phyloP scores from a whole-genome alignment of 139 green algal genomes.

The Coelastrella sp. region DNA sequence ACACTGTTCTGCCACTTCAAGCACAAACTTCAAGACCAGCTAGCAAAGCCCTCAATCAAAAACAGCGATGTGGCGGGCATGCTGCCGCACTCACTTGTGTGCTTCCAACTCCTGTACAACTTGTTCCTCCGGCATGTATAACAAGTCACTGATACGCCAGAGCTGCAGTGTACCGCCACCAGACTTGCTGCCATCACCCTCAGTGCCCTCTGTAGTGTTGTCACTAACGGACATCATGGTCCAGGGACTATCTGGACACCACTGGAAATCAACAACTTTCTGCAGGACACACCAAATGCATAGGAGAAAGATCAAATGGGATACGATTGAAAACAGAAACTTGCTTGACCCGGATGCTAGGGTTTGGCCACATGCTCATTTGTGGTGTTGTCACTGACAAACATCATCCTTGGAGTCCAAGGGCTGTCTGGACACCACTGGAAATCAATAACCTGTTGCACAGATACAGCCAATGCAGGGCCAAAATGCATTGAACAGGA shows the following conservation, averaged over 20 bases:
- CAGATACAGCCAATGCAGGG: neutral
- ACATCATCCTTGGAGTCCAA: no score
- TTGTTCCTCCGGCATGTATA: conserved; percentile 81
- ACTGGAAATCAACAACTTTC: conserved; percentile 95
- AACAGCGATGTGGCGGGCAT: neutral
- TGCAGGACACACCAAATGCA: conserved; percentile 28
- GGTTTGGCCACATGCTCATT: no score
- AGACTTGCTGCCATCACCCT: conserved; percentile 10
- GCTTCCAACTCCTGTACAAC: conserved; percentile 80
- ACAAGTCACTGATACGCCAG: conserved; percentile 89
- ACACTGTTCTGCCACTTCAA: no score
- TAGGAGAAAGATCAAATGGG: no score
- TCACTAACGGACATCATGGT: conserved; percentile 87
- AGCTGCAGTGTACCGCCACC: conserved; percentile 82
- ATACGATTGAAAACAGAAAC: neutral
- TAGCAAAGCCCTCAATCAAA: neutral
- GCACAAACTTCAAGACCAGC: neutral
- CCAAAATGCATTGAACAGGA: no score
- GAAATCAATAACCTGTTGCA: conserved; percentile 91
- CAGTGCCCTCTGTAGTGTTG: conserved; percentile 60
- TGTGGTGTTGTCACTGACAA: no score
- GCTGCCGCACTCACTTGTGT: conserved; percentile 56
- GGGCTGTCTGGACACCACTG: conserved; percentile 88
- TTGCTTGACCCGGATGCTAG: no score
- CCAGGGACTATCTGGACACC: conserved; percentile 85